Evolutionary conservation across 345 rosid species (phyloP).

Genomic region (Abelmoschus esculentus): DNA sequence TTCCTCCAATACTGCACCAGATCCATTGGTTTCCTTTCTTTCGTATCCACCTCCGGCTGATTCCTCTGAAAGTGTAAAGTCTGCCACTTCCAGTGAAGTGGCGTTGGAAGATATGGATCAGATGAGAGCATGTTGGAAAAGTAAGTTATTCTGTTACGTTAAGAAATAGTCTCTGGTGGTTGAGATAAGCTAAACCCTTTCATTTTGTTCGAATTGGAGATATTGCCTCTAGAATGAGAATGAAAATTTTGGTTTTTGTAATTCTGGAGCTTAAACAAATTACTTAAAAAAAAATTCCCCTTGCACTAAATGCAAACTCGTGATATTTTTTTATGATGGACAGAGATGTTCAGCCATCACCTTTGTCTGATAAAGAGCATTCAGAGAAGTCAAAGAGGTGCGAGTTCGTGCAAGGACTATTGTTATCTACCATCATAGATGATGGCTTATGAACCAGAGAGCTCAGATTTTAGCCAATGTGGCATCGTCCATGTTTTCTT

Average conservation of each 20-base stretch:
- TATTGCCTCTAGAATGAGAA: no score
- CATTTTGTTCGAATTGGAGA: no score
- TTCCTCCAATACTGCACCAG: constrained; percentile 33
- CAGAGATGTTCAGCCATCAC: constrained; percentile 25
- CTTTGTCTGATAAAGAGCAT: constrained; percentile 43
- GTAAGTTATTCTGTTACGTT: constrained; percentile 21
- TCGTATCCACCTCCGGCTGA: constrained; percentile 22
- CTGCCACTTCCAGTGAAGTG: constrained; percentile 17
- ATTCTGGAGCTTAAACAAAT: not conserved
- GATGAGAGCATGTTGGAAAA: constrained; percentile 23
- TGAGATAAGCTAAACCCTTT: not conserved
- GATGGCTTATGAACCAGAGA: constrained; percentile 27
- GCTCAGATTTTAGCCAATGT: not conserved
- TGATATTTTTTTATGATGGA: constrained; percentile 3
- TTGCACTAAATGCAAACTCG: not conserved
- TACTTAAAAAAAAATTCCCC: not conserved
- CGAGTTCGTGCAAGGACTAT: constrained; percentile 55
- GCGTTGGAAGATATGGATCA: constrained; percentile 23
- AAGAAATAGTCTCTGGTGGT: not conserved
- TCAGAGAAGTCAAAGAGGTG: constrained; percentile 55
- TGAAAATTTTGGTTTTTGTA: not conserved
- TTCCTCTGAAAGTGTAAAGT: constrained; percentile 20
- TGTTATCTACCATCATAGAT: constrained; percentile 49
- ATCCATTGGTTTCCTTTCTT: constrained; percentile 48
- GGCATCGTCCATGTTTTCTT: no score